phyloP scores from a whole-genome alignment of 106 monocot genomes.

The Phalaenopsis aphrodite region DNA sequence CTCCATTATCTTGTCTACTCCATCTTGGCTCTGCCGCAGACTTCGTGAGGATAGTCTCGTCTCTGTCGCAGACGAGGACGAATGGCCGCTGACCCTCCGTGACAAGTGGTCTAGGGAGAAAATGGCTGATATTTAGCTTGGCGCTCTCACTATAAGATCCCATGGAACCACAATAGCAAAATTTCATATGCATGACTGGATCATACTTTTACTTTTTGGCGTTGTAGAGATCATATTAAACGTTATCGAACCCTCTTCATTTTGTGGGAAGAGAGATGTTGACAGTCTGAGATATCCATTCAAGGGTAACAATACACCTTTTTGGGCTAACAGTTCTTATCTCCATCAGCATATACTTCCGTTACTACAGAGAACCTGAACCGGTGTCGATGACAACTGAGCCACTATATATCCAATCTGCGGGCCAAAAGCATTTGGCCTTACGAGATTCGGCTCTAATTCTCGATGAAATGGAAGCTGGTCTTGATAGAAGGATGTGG shows the following conservation, averaged over 20 bases:
- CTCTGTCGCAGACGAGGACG: no score
- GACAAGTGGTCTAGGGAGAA: no score
- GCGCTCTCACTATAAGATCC: conserved; percentile 61
- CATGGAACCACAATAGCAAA: conserved; percentile 63
- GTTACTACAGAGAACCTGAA: neutral
- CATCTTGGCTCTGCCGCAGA: no score
- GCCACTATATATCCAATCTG: neutral
- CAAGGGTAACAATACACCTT: conserved; percentile 68
- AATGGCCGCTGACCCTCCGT: no score
- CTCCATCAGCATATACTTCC: conserved; percentile 40
- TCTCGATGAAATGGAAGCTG: neutral
- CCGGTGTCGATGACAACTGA: neutral
- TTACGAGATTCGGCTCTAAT: neutral
- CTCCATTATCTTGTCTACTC: no score
- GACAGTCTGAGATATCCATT: conserved; percentile 68
- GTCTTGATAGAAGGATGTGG: neutral
- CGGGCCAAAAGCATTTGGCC: neutral
- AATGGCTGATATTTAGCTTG: conserved; percentile 64
- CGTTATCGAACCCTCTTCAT: conserved; percentile 72
- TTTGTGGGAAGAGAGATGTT: conserved; percentile 83
- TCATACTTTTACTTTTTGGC: conserved; percentile 58
- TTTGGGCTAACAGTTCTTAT: conserved; percentile 67
- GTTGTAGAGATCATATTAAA: conserved; percentile 51
- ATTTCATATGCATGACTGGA: conserved; percentile 87
- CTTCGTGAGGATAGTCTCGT: no score